Evolutionary conservation across 306 rosid species (phyloP), one percentile per base, ranked within the genome.

Genomic region (Pterocarpus santalinus): DNA sequence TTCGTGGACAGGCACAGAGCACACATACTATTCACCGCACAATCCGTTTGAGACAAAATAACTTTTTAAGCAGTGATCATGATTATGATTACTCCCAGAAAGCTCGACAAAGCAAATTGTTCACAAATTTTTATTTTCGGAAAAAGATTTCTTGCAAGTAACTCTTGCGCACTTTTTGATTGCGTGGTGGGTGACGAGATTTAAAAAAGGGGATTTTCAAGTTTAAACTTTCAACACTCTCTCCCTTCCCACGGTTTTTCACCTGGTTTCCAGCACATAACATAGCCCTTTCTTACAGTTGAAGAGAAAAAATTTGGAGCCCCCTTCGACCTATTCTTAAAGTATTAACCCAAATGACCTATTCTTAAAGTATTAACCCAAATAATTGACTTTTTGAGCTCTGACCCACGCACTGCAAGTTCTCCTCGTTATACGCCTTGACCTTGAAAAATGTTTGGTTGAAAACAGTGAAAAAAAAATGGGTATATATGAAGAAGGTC

Each of bases 371-470:
- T 55, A 55, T 53, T 55, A 79, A 70, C 82, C 72, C 76, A 79
- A 62, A 68, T 16, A 68, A 43, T 75, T 82, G 82, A 34, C 81
- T 68, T 68, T 69, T 86, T 30, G 15, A 56, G 32, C 80, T 75
- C 79, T 34, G 60, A 80, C 44, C 58, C 79, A 73, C 60, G 38
- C 72, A 70, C 55, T 75, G 14, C 43, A 49, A 53, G 57, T 57
- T 80, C 65, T 84, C 88, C 92, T 70, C 13, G 53, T 70, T 80
- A 49, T 60, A 72, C 88, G 90, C 82, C 87, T 81, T 58, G 32
- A 80, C 47, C 47, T 43, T 5, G 8, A 77, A 65, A 79, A 12
- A 32, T 64, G 89, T 75, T 46, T 16, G 22, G 64, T 63, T 61
- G 69, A 28, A 58, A 73, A 75, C 68, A 76, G 65, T 76, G 77